These are phyloP conservation scores for Exophiala xenobiotica DNA, from an alignment of 2,329 filamentous ascomycete species.

Conservation along the genomic window DNA sequence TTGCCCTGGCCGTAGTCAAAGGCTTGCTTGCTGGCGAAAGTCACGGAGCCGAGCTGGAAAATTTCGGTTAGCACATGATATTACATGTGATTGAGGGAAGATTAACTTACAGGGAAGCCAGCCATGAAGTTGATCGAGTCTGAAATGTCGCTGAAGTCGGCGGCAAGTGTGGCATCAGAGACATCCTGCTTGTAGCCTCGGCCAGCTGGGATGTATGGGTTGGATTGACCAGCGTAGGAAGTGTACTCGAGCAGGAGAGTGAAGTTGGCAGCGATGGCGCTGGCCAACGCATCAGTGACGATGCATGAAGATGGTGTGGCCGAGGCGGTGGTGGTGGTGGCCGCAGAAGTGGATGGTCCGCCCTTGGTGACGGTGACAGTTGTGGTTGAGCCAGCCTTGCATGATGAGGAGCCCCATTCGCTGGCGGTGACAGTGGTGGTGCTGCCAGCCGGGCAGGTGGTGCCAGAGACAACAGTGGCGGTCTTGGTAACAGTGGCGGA, in stretches of 20 bases:
- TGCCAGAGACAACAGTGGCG: slow-evolving; percentile 10
- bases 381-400: background rate
- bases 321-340: slow-evolving; percentile 1
- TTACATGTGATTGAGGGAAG: background rate
- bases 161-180: slow-evolving; percentile 22
- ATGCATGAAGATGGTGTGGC: slow-evolving; percentile 12
- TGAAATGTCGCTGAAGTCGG: slow-evolving; percentile 29
- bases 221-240: slow-evolving; percentile 15
- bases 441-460: slow-evolving; percentile 16
- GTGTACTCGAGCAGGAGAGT: slow-evolving; percentile 26
- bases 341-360: background rate
- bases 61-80: background rate
- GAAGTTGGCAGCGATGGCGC: slow-evolving; percentile 25
- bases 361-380: slow-evolving; percentile 12
- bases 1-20: slow-evolving; percentile 27
- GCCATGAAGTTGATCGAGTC: slow-evolving; percentile 33
- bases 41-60: slow-evolving; percentile 26
- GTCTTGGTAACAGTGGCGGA: no score
- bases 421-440: slow-evolving; percentile 16
- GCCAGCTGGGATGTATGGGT: slow-evolving; percentile 11
- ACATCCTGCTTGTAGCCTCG: slow-evolving; percentile 23
- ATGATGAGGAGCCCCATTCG: no score
- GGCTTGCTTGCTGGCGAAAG: slow-evolving; percentile 25
- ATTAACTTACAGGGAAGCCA: slow-evolving; percentile 31
- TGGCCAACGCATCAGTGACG: slow-evolving; percentile 24